A percentile compares a stretch with the other conserved stretches of the same genome.
Evolutionary conservation across 768 basidiomycete genomes (phyloP).

Genomic region (Lepiota brunneoincarnata): DNA sequence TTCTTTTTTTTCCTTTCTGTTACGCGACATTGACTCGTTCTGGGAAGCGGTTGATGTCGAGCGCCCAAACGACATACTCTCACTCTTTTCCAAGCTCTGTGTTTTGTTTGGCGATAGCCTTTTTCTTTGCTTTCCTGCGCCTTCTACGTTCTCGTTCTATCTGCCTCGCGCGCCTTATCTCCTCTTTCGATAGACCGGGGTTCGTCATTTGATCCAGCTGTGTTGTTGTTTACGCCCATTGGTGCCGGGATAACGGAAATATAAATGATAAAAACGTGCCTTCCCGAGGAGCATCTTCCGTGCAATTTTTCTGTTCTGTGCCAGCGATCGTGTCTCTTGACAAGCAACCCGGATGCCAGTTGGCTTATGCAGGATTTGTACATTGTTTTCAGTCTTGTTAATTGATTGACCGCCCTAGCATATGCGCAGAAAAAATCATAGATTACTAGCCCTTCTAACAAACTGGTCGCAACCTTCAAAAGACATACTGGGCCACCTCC

Average conservation of each 20-base stretch:
- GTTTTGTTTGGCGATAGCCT: slow-evolving; percentile 33
- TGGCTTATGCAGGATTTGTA: slow-evolving; percentile 86
- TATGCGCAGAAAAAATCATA: slow-evolving; percentile 22
- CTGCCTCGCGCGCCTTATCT: slow-evolving; percentile 68
- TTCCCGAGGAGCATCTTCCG: slow-evolving; percentile 73
- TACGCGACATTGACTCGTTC: too few relatives aligned
- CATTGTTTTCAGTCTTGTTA: slow-evolving; percentile 92
- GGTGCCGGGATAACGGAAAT: slow-evolving; percentile 8
- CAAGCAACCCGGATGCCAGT: slow-evolving; percentile 84
- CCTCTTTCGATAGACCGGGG: slow-evolving; percentile 73
- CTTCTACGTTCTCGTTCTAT: slow-evolving; percentile 72
- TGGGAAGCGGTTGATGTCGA: too few relatives aligned
- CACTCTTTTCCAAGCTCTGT: slow-evolving; percentile 17
- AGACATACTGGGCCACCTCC: slow-evolving; percentile 75
- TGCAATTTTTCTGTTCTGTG: slow-evolving; percentile 76
- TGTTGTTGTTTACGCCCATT: slow-evolving; percentile 15
- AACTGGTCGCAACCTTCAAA: slow-evolving; percentile 11
- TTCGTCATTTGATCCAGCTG: slow-evolving; percentile 73
- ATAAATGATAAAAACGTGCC: slow-evolving; percentile 43
- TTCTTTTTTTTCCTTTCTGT: too few relatives aligned
- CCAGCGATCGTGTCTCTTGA: slow-evolving; percentile 85
- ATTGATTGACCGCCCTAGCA: slow-evolving; percentile 88
- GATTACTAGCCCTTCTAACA: slow-evolving; percentile 17
- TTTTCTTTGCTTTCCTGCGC: slow-evolving; percentile 79
- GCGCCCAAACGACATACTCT: slow-evolving; percentile 7